Percentiles rank a stretch among this genome's conserved stretches.
Evolutionary conservation across 768 basidiomycete genomes (phyloP).

Genomic region (Calocybe gangraenosa): DNA sequence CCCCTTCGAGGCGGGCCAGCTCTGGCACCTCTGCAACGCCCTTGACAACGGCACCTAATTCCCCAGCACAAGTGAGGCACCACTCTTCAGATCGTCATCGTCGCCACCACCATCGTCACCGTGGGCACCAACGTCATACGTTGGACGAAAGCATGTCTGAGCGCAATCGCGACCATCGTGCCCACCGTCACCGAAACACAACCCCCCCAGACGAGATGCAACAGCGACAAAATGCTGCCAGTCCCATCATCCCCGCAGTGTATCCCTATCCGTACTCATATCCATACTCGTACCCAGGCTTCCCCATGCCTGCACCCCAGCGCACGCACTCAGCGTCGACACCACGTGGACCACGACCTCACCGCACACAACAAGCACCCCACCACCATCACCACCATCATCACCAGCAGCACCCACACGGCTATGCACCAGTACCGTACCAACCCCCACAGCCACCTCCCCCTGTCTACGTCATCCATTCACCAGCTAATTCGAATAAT

Average conservation of each 20-base stretch:
- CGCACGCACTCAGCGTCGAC: constrained; percentile 13
- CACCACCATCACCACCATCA: no score
- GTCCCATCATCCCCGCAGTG: constrained; percentile 24
- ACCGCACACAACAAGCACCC: constrained; percentile 13
- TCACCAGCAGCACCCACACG: constrained; percentile 20
- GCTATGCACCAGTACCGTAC: constrained; percentile 26
- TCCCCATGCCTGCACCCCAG: constrained; percentile 8
- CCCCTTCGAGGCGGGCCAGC: constrained; percentile 19
- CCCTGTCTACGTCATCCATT: constrained; percentile 22
- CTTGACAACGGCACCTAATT: no score
- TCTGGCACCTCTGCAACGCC: constrained; percentile 18
- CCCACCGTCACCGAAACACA: constrained; percentile 14
- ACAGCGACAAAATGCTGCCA: constrained; percentile 6
- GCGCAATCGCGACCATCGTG: constrained; percentile 9
- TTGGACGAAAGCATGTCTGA: not conserved
- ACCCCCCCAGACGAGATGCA: constrained; percentile 11
- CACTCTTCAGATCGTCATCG: constrained; percentile 18
- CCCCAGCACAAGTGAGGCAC: constrained; percentile 8
- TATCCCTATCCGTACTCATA: constrained; percentile 31
- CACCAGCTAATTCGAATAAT: constrained; percentile 12
- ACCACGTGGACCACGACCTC: constrained; percentile 18
- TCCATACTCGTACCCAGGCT: constrained; percentile 22
- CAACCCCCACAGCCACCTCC: constrained; percentile 26
- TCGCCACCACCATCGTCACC: constrained; percentile 18
- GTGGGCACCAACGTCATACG: constrained; percentile 13